phyloP scores from a whole-genome alignment of 768 basidiomycete genomes.

The Mycena haematopus region DNA sequence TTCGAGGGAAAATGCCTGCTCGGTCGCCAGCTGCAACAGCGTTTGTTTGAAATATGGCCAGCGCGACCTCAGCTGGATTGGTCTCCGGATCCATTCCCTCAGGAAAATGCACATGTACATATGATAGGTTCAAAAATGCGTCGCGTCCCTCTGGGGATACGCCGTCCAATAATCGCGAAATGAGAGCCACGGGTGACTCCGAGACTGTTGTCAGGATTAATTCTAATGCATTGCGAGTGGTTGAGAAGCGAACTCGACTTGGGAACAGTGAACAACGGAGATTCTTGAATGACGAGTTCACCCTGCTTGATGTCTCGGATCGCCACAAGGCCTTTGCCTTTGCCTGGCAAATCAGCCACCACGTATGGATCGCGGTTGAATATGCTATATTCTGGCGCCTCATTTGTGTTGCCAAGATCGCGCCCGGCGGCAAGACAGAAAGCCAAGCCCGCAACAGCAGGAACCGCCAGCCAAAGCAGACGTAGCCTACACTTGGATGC shows the following conservation, averaged over 20 bases:
- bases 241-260: slow-evolving; percentile 43
- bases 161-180: slow-evolving; percentile 43
- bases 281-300: slow-evolving; percentile 61
- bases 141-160: slow-evolving; percentile 42
- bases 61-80: slow-evolving; percentile 52
- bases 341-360: slow-evolving; percentile 59
- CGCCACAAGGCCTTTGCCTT: slow-evolving; percentile 62
- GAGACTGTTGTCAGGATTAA: slow-evolving; percentile 40
- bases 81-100: slow-evolving; percentile 42
- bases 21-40: slow-evolving; percentile 59
- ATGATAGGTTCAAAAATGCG: slow-evolving; percentile 62
- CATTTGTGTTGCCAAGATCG: neutral
- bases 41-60: slow-evolving; percentile 74
- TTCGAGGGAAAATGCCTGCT: slow-evolving; percentile 70
- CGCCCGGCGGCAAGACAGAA: neutral
- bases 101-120: slow-evolving; percentile 60
- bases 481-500: neutral
- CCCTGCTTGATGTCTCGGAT: slow-evolving; percentile 64
- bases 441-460: slow-evolving; percentile 12
- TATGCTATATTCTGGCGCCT: neutral
- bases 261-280: slow-evolving; percentile 61
- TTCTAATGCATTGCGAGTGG: neutral
- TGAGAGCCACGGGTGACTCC: slow-evolving; percentile 52
- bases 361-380: slow-evolving; percentile 32
- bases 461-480: slow-evolving; percentile 11